phyloP scores from a whole-genome alignment of 2,329 filamentous ascomycete genomes.

The Cordyceps fumosorosea region DNA sequence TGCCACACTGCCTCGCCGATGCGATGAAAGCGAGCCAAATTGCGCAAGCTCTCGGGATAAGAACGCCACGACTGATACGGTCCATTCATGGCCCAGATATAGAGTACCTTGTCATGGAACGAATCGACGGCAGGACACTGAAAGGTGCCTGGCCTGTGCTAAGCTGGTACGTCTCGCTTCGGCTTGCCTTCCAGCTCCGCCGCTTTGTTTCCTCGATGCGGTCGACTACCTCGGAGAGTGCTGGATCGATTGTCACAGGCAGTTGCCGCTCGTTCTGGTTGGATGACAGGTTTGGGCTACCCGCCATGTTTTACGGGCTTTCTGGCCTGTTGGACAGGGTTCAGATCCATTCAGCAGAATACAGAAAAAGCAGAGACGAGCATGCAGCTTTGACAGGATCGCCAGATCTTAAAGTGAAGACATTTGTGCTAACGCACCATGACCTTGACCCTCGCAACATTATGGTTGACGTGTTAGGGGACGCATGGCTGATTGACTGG shows the following conservation, averaged over 20 bases:
- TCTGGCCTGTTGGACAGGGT: not conserved
- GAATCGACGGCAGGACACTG: not conserved
- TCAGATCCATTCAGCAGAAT: not conserved
- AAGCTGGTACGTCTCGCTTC: not conserved
- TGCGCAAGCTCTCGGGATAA: not conserved
- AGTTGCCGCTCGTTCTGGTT: not conserved
- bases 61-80: not conserved
- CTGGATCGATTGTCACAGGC: not conserved
- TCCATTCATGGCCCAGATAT: not conserved
- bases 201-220: not conserved
- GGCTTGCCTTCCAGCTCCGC: not conserved
- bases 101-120: not conserved
- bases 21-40: not conserved
- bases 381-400: not conserved
- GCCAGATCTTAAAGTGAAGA: not conserved
- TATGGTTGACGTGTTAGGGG: not conserved
- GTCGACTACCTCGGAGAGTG: not conserved
- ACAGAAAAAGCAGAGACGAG: not conserved
- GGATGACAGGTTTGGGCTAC: not conserved
- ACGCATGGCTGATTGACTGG: not conserved
- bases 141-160: not conserved
- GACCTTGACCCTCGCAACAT: not conserved
- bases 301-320: not conserved
- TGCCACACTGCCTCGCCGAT: not conserved
- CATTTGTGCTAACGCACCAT: slow-evolving; percentile 2